Evolutionary conservation across 1,139 yeast species (phyloP), one percentile per base, ranked within the genome.

Genomic region (Suhomyces panamericanus): DNA sequence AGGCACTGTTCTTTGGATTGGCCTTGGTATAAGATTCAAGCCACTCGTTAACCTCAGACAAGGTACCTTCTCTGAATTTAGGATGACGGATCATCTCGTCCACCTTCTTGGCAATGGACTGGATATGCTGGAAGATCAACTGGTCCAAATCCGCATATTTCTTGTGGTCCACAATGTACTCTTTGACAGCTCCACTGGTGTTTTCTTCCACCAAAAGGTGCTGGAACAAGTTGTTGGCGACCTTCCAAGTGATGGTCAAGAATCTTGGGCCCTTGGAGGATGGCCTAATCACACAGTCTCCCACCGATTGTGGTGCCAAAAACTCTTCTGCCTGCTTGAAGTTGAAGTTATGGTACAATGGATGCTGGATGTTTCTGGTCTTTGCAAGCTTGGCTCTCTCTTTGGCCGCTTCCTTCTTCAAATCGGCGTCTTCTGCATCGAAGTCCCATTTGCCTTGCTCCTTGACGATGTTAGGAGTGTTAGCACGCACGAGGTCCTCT

Each of bases 181-280:
- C 78, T 53, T 80, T 80, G 42, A 87, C 86, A 17, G 85, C 66
- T 0, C 78, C 81, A 39, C 58, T 50, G 10, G 54, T 82, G 43
- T 78, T 75, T 65, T 93, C 99, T 52, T 84, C 77, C 39, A 93
- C 87, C 56, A 90, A 91, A 51, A 95, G 73, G 63, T 93, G 98
- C 63, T 95, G 99, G 69, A 86, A 95, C 52, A 93, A 71, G 60
- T 85, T 87, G 58, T 87, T 93, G 49, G 89, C 93, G 32, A 95
- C 91, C 63, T 93, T 93, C 98, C 99, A 93, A 0, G 99, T 93
- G 33, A 91, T 86, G 2, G 96, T 91, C 56, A 93, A 77, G 64
- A 83, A 96, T 53, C 88, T 87, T 35, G 81, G 77, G 30, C 99
- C 99, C 50, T 85, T 83, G 7, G 96, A 88, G 1, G 97, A 90